Conservation (phyloP, 129 eudicot genomes). For the Flaveria brownii region DNA sequence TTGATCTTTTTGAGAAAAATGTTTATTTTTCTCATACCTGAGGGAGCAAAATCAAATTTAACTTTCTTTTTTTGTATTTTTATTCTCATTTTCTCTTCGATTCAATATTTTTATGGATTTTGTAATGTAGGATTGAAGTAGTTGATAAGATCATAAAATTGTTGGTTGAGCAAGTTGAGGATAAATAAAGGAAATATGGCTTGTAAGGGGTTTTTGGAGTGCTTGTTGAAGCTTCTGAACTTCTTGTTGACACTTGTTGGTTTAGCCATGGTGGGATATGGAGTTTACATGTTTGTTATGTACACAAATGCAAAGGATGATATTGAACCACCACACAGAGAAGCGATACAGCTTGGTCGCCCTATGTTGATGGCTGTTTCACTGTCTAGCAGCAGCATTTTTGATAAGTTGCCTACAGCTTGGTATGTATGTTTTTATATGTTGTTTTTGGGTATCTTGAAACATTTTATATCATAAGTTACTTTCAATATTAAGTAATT, state of each 20-base stretch:
- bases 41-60: no score
- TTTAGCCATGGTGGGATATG: slow-evolving; percentile 79
- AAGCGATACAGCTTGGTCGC: slow-evolving; percentile 73
- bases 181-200: slow-evolving; percentile 42
- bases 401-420: slow-evolving; percentile 69
- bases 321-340: slow-evolving; percentile 42
- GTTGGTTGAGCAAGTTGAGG: slow-evolving; percentile 12
- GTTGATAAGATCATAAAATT: slow-evolving; percentile 16
- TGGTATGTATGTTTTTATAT: slow-evolving; percentile 65
- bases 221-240: slow-evolving; percentile 80
- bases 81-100: background rate
- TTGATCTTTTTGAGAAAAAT: no score
- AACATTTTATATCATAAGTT: background rate
- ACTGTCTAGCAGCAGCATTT: slow-evolving; percentile 47
- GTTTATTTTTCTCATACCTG: no score
- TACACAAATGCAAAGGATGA: slow-evolving; percentile 44
- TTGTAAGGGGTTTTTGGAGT: slow-evolving; percentile 86
- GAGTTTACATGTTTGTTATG: slow-evolving; percentile 82
- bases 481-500: background rate
- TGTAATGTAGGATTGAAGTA: slow-evolving; percentile 31
- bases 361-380: slow-evolving; percentile 71
- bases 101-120: background rate
- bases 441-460: background rate
- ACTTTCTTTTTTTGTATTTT: background rate
- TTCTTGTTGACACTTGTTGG: slow-evolving; percentile 77